Evolutionary conservation across 2,329 filamentous ascomycete species (phyloP).

Genomic region (Trichoderma afroharzianum): DNA sequence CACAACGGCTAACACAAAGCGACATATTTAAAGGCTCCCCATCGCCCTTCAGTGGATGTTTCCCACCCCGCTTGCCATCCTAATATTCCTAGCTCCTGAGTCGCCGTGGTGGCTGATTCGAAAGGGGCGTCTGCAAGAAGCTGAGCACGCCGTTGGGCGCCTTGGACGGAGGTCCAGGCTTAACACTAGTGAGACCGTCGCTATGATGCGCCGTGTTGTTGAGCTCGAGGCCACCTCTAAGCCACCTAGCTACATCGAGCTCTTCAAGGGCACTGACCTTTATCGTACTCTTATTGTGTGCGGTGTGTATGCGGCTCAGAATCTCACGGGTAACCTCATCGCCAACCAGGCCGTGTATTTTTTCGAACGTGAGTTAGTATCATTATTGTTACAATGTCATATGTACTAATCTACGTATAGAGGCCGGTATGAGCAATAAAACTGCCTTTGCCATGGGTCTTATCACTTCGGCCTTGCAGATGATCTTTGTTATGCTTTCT

Average conservation of each 20-base stretch:
- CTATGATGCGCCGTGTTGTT: background rate
- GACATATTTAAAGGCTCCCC: background rate
- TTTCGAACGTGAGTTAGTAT: background rate
- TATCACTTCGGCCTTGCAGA: background rate
- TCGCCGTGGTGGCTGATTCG: background rate
- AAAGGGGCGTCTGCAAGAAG: constrained; percentile 3
- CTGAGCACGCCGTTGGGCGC: background rate
- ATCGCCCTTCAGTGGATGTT: constrained; percentile 3
- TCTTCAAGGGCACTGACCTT: background rate
- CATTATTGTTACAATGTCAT: background rate
- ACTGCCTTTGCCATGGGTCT: background rate
- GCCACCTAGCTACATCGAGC: background rate
- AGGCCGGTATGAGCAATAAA: background rate
- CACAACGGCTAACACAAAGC: background rate
- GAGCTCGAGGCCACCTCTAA: background rate
- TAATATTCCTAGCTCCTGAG: background rate
- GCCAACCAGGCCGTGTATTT: background rate
- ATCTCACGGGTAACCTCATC: background rate
- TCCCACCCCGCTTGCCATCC: background rate
- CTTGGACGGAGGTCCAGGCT: background rate
- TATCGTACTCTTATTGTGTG: constrained; percentile 2
- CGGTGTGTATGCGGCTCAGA: background rate
- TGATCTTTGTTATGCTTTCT: constrained; percentile 6
- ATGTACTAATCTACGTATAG: background rate
- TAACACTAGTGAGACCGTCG: background rate